Percentiles rank a stretch among this genome's conserved stretches.
Conservation (phyloP, 495 filamentous ascomycete species). For the Penicillium atrosanguineum region DNA sequence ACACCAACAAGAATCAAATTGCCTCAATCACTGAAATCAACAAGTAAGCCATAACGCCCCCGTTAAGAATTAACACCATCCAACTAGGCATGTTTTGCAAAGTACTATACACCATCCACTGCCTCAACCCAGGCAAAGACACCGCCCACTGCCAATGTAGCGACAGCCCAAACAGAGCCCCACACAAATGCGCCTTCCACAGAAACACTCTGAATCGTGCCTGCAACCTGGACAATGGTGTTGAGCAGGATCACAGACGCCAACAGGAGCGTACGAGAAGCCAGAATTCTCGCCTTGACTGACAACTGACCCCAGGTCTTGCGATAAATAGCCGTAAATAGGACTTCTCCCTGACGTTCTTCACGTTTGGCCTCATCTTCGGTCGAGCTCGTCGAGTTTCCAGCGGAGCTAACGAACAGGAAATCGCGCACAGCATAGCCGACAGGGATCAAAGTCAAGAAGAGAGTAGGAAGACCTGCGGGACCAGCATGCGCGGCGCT, state of each 20-base stretch:
- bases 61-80: neutral
- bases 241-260: conserved; percentile 54
- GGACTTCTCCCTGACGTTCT: conserved; percentile 57
- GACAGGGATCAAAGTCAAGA: conserved; percentile 56
- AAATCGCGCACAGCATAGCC: conserved; percentile 69
- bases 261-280: conserved; percentile 61
- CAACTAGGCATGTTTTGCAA: neutral
- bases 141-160: conserved; percentile 55
- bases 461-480: conserved; percentile 41
- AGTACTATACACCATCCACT: conserved; percentile 41
- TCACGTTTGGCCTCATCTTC: conserved; percentile 54
- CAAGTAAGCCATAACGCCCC: neutral
- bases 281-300: conserved; percentile 61
- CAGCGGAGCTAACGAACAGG: conserved; percentile 69
- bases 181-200: conserved; percentile 64
- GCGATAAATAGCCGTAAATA: conserved; percentile 53
- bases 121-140: conserved; percentile 60
- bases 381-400: conserved; percentile 35
- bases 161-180: conserved; percentile 66
- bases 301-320: conserved; percentile 54
- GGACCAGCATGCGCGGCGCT: conserved; percentile 58
- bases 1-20: too few relatives aligned
- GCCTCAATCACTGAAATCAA: too few relatives aligned
- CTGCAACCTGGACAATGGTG: conserved; percentile 61
- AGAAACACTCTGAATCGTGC: conserved; percentile 65